Percentiles rank a stretch among this genome's conserved stretches.
Evolutionary conservation across 2,329 filamentous ascomycete species (phyloP).

Genomic region (Westerdykella aurantiaca): DNA sequence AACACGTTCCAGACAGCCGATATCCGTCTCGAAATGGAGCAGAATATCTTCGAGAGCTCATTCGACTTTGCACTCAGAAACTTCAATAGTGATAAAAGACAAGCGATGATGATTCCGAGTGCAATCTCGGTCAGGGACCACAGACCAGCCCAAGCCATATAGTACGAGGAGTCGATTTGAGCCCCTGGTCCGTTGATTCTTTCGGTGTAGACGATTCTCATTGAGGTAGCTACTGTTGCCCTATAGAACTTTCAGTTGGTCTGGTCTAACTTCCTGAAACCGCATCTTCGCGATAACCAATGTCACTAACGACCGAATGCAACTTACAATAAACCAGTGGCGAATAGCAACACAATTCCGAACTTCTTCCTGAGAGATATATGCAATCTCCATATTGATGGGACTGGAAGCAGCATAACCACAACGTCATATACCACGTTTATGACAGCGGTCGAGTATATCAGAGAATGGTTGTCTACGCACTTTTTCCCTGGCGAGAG

Average conservation of each 20-base stretch:
- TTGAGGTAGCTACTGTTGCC: constrained; percentile 21
- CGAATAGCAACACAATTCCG: constrained; percentile 19
- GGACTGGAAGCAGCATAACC: constrained; percentile 20
- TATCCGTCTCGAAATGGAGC: too few species aligned
- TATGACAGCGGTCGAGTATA: constrained; percentile 17
- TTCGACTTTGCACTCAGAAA: too few species aligned
- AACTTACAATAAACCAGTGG: constrained; percentile 23
- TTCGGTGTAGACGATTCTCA: constrained; percentile 24
- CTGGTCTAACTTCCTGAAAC: background rate
- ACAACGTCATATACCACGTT: constrained; percentile 24
- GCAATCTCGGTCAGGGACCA: constrained; percentile 23
- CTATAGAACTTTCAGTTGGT: constrained; percentile 6
- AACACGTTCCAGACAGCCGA: too few species aligned
- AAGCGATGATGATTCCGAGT: constrained; percentile 24
- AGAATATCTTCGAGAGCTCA: too few species aligned
- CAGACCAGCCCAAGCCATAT: constrained; percentile 9
- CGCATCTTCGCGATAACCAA: background rate
- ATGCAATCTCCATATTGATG: constrained; percentile 18
- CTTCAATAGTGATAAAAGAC: constrained; percentile 19
- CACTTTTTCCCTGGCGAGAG: constrained; percentile 16
- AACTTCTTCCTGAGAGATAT: constrained; percentile 21
- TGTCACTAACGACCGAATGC: background rate
- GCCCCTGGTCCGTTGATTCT: constrained; percentile 7
- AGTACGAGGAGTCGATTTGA: constrained; percentile 1
- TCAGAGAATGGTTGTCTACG: constrained; percentile 19